phyloP scores from a whole-genome alignment of 345 rosid species.

The Arabis alpina region DNA sequence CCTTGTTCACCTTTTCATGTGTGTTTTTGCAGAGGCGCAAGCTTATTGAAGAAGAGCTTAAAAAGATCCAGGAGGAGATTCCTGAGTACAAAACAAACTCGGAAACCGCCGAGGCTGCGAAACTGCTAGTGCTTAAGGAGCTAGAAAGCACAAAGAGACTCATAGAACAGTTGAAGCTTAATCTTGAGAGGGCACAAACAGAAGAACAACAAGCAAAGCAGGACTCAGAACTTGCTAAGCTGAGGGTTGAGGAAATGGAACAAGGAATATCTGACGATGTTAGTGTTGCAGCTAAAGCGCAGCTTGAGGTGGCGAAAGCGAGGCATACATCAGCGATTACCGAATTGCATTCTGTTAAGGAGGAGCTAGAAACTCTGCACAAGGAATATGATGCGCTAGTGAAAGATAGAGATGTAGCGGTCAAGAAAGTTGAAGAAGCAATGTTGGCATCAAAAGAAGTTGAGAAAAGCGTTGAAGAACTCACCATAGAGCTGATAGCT shows the following conservation, averaged over 20 bases:
- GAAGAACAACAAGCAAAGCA: conserved; percentile 95
- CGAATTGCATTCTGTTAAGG: conserved; percentile 67
- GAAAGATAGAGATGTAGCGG: conserved; percentile 59
- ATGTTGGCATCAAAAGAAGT: conserved; percentile 69
- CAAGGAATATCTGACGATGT: conserved; percentile 89
- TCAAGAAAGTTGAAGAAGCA: conserved; percentile 74
- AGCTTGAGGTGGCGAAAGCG: conserved; percentile 88
- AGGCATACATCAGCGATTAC: conserved; percentile 72
- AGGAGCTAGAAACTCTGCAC: conserved; percentile 61
- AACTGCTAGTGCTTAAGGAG: conserved; percentile 64
- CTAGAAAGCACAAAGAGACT: conserved; percentile 78
- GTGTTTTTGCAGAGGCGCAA: conserved; percentile 57
- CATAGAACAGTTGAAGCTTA: conserved; percentile 78
- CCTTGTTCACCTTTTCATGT: neutral
- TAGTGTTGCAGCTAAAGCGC: conserved; percentile 93
- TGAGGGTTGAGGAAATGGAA: conserved; percentile 89
- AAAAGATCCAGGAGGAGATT: conserved; percentile 68
- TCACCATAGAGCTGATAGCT: conserved; percentile 83
- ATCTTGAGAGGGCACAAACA: conserved; percentile 81
- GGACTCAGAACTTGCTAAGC: conserved; percentile 84
- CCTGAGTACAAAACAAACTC: conserved; percentile 63
- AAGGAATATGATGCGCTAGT: conserved; percentile 64
- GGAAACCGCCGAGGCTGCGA: conserved; percentile 68
- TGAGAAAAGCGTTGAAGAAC: conserved; percentile 84
- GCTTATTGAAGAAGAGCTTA: conserved; percentile 78